Conservation (phyloP, 768 basidiomycete species). For the Tricholoma bakamatsutake region DNA sequence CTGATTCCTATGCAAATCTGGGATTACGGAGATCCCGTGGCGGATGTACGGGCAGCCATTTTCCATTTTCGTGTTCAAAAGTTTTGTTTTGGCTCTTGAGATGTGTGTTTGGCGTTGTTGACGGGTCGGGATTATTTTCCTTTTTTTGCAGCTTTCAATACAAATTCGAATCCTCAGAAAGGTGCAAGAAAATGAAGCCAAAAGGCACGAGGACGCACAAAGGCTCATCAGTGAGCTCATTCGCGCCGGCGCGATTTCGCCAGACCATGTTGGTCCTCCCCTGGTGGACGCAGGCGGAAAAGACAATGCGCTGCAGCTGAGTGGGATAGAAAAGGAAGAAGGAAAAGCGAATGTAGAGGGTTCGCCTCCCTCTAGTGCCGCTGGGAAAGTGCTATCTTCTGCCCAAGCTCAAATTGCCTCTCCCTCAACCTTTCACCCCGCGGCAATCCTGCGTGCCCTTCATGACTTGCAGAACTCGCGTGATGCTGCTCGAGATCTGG, state of each 20-base stretch:
- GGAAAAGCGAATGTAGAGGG: background rate
- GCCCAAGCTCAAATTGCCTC: background rate
- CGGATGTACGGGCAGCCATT: background rate
- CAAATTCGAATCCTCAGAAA: background rate
- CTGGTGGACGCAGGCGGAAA: constrained; percentile 17
- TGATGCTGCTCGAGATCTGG: constrained; percentile 48
- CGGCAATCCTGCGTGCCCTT: constrained; percentile 16
- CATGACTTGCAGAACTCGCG: constrained; percentile 34
- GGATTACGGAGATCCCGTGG: background rate
- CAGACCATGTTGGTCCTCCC: background rate
- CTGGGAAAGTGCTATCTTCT: constrained; percentile 3
- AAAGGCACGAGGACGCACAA: background rate
- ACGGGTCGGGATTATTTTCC: background rate
- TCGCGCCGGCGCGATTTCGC: background rate
- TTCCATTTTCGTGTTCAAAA: background rate
- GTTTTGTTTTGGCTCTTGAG: background rate
- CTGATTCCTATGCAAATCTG: background rate
- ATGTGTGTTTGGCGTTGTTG: background rate
- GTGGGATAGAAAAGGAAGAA: constrained; percentile 22
- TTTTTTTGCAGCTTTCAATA: background rate
- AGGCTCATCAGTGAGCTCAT: background rate
- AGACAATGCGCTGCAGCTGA: constrained; percentile 17
- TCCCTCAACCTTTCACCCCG: constrained; percentile 3
- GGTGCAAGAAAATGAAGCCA: background rate
- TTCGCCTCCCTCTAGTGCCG: background rate